phyloP scores from a whole-genome alignment of 306 rosid species.

The Luffa aegyptiaca region DNA sequence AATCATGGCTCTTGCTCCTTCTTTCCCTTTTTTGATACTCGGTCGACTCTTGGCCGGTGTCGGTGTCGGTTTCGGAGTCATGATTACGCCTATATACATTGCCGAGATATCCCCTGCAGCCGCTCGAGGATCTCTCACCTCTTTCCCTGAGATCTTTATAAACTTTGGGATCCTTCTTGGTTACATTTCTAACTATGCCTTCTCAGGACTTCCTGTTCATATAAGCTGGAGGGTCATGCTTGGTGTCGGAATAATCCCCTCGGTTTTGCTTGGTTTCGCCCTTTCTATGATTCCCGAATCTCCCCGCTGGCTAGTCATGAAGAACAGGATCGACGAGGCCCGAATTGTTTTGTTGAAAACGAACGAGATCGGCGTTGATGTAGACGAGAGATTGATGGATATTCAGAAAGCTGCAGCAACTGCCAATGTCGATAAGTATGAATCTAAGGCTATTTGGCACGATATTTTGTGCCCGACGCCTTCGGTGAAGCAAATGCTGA shows the following conservation, averaged over 20 bases:
- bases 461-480: constrained; percentile 72
- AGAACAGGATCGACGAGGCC: constrained; percentile 75
- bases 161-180: constrained; percentile 81
- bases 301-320: constrained; percentile 78
- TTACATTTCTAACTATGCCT: constrained; percentile 71
- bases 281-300: constrained; percentile 83
- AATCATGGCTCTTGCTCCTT: constrained; percentile 70
- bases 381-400: constrained; percentile 75
- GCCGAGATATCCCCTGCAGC: constrained; percentile 79
- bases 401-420: constrained; percentile 55
- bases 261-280: constrained; percentile 68
- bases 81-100: constrained; percentile 80
- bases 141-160: constrained; percentile 80
- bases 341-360: constrained; percentile 64
- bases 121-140: constrained; percentile 64
- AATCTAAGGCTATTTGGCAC: constrained; percentile 54
- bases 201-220: constrained; percentile 67
- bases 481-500: constrained; percentile 56
- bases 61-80: constrained; percentile 87
- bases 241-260: constrained; percentile 75
- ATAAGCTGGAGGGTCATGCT: constrained; percentile 92
- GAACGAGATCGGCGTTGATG: constrained; percentile 56
- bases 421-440: constrained; percentile 30
- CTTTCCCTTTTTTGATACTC: constrained; percentile 43
- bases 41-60: constrained; percentile 77